Base-by-base conservation (phyloP, 108 stramenopile genomes). In the Epithemia pelagica region DNA sequence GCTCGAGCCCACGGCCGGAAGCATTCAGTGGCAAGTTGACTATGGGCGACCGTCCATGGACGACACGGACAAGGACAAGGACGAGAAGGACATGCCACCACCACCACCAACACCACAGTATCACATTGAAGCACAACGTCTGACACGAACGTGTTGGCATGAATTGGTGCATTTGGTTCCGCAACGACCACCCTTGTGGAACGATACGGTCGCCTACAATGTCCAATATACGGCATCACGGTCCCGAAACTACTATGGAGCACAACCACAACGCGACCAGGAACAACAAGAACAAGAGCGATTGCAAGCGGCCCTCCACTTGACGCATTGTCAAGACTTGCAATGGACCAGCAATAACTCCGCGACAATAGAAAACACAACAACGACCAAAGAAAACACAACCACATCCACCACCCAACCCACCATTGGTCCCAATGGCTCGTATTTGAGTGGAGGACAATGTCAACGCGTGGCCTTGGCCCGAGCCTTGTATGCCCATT, bases 381-480 rank as follows among this genome's bases (percentile, higher is more conserved):
- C 37, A 5, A 46, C 37, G 15, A 46, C 37, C 37, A 46, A 46
- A 10, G 37, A 46, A 5, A 46, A 46, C 37, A 15, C 37, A 46
- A 46, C 37, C 5, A 46, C 37, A 46, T 5, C 37, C 5, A 46
- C 15, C 10, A 46, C 37, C 5, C 5, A 5, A 15, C 5, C 37
- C 5, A 46, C 37, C 10, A 46, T 95, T 22, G 98, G 99, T 23
- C 72, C 82, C 58, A 80, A 90, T 58, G 97, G 96, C 31, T 83
- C 75, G 60, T 76, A 81, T 33, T 72, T 98, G n/a, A 89, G 87
- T 31, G 99, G 99, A 22, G 97, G 97, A 15, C 94, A 98, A 77
- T 85, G 93, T 26, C 96, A 96, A 75, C 82, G 96, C 18, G 32
- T 98, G 19, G 94, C 89, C 59, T 76, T 97, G 33, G 99, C 97